Base-by-base conservation (phyloP, 257 asterid species). In the Scutellaria baicalensis region DNA sequence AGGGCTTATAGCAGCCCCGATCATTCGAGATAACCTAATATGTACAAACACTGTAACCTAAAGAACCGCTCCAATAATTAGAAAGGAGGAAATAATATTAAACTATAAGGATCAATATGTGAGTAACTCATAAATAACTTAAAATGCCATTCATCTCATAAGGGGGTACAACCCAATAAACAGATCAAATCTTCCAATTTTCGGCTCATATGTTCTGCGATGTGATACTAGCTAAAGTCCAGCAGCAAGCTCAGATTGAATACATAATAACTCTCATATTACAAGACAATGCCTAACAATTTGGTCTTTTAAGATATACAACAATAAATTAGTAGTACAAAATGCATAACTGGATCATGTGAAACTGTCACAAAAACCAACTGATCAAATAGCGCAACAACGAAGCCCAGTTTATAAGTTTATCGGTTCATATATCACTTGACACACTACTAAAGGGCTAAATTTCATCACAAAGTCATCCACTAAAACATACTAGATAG, bases 381-480 rank as follows among this genome's bases (percentile, higher is more conserved):
- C 12, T n/a, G 18, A 11, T 13, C n/a, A 17, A 52, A 9, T n/a
- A n/a, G n/a, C n/a, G n/a, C n/a, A n/a, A n/a, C n/a, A n/a, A n/a
- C n/a, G n/a, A 40, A 33, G 54, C 31, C 50, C 39, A 51, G 3
- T 27, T 27, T 5, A 27, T 27, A 27, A 27, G 33, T 1, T 27
- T 55, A 55, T 8, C 42, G 31, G 5, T 20, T 55, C 64, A 73
- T 62, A 50, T 21, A 59, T 64, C 59, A 56, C 31, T 8, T 48
- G 65, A 64, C 59, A 57, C 58, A 51, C 66, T 31, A 36, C n/a
- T 56, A 66, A 23, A 13, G 17, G 50, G 18, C 55, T 64, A 44
- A 49, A 42, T 68, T 59, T 23, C 42, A 58, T 40, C 60, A 49
- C 43, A 33, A 66, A 64, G 66, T 74, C 62, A 68, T 43, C 54